Evolutionary conservation across 2,329 filamentous ascomycete genomes (phyloP).

Genomic region (Verticillium longisporum): DNA sequence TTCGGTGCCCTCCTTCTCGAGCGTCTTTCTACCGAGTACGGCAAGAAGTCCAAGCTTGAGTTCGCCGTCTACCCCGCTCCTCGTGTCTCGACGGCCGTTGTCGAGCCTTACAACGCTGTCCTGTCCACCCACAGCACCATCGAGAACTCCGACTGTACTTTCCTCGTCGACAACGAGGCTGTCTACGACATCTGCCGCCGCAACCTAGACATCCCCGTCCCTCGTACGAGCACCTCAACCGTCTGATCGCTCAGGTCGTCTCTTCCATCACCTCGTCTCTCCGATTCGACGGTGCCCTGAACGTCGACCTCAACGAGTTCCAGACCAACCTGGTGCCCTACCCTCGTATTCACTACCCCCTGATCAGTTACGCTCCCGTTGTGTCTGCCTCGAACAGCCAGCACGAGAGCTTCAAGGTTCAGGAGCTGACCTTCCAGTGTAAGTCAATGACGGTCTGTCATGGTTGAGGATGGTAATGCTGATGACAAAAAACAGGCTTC

Average conservation of each 20-base stretch:
- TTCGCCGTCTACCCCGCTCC: conserved; percentile 67
- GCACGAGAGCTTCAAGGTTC: conserved; percentile 83
- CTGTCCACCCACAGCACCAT: conserved; percentile 70
- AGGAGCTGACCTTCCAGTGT: conserved; percentile 71
- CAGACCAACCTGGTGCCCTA: conserved; percentile 71
- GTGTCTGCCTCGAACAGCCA: conserved; percentile 68
- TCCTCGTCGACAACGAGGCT: conserved; percentile 69
- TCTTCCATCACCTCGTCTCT: conserved; percentile 68
- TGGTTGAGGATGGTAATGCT: neutral
- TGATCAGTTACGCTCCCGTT: conserved; percentile 67
- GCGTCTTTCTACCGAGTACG: conserved; percentile 66
- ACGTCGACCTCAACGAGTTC: conserved; percentile 72
- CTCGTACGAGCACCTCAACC: conserved; percentile 65
- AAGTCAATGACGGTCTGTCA: conserved; percentile 21
- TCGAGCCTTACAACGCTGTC: conserved; percentile 69
- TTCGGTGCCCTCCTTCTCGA: conserved; percentile 67
- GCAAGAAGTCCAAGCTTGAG: conserved; percentile 73
- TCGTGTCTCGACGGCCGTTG: conserved; percentile 62
- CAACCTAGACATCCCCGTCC: conserved; percentile 63
- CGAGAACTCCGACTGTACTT: conserved; percentile 74
- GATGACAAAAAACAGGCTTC: conserved; percentile 47
- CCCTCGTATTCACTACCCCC: conserved; percentile 67
- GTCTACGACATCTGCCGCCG: conserved; percentile 71
- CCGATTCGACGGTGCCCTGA: conserved; percentile 66
- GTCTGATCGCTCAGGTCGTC: conserved; percentile 67